Conservation (phyloP, 2,329 filamentous ascomycete species). For the Cryphonectria japonica region DNA sequence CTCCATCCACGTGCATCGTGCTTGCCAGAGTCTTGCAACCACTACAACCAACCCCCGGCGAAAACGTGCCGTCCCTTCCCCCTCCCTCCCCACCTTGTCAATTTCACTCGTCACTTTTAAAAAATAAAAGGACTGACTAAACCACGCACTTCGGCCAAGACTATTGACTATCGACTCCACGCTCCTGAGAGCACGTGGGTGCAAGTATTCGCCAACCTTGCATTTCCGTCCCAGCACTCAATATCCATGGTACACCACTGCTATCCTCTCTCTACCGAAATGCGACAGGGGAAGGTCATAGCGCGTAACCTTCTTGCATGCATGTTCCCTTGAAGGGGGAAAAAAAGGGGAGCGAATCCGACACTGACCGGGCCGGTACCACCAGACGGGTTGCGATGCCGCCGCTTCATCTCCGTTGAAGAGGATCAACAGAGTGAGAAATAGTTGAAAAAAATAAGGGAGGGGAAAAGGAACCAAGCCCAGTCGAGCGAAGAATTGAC, state of each 20-base stretch:
- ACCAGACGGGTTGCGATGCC: neutral
- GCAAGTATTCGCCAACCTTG: constrained; percentile 12
- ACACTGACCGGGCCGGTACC: neutral
- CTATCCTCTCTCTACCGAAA: neutral
- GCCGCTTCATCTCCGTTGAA: neutral
- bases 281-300: neutral
- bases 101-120: no score
- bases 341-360: neutral
- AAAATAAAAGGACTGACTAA: neutral
- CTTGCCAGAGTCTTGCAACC: neutral
- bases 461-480: neutral
- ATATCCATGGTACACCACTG: neutral
- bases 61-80: neutral
- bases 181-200: constrained; percentile 16
- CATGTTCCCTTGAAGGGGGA: neutral
- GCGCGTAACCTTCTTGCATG: neutral
- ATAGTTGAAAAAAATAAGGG: neutral
- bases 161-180: neutral
- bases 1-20: neutral
- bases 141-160: neutral
- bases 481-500: neutral
- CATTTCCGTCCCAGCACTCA: neutral
- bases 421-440: neutral
- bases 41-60: neutral
- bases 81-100: neutral